phyloP scores from a whole-genome alignment of 331 rosid species.

The Dryas integrifolia region DNA sequence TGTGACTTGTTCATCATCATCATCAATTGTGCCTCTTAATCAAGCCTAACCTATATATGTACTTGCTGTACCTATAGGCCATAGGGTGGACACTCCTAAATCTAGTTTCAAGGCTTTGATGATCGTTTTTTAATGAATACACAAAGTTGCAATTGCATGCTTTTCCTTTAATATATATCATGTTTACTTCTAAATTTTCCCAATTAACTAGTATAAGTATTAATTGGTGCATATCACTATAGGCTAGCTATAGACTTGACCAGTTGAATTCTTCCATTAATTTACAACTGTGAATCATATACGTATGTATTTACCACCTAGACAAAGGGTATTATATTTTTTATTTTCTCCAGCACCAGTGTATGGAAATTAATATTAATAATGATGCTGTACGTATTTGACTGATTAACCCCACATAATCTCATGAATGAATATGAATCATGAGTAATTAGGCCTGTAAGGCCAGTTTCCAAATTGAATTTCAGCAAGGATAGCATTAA shows the following conservation, averaged over 20 bases:
- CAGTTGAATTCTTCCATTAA: neutral
- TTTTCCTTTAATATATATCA: neutral
- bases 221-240: neutral
- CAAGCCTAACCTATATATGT: neutral
- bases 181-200: neutral
- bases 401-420: no score
- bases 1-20: constrained; percentile 15
- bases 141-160: neutral
- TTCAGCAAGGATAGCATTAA: no score
- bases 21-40: constrained; percentile 7
- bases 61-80: neutral
- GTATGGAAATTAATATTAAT: no score
- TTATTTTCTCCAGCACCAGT: neutral
- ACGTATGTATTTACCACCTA: neutral
- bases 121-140: neutral
- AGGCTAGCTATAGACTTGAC: neutral
- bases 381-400: no score
- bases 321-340: neutral
- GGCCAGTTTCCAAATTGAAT: no score
- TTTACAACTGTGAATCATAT: neutral
- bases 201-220: no score
- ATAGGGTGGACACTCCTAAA: constrained; percentile 11
- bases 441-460: no score
- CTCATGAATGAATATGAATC: no score
- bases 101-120: neutral